These are phyloP conservation scores for Dryas octopetala DNA, from an alignment of 306 rosid species.

Conservation along the genomic window DNA sequence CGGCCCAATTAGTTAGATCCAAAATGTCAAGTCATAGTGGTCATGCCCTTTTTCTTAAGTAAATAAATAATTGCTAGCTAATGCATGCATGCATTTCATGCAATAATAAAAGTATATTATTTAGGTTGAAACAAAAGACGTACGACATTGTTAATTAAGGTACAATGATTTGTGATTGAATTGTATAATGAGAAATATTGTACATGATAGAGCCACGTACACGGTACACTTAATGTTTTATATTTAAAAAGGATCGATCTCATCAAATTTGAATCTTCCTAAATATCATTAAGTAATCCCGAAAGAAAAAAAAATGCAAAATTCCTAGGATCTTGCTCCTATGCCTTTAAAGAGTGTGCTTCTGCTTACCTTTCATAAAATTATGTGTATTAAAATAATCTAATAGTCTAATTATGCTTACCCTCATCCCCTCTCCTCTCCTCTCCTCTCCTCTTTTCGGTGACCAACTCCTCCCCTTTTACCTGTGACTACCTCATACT, in stretches of 20 bases:
- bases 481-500: no score
- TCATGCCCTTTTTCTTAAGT: background rate
- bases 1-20: background rate
- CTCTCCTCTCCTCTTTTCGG: no score
- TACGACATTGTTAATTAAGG: background rate
- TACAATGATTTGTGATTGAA: background rate
- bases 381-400: no score
- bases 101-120: background rate
- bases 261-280: background rate
- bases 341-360: no score
- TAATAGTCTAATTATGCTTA: no score
- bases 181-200: background rate
- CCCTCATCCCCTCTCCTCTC: no score
- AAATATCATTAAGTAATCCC: background rate
- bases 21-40: constrained; percentile 9
- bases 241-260: background rate
- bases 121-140: background rate
- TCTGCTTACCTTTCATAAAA: no score
- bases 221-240: no score
- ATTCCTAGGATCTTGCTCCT: no score
- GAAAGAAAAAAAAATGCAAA: background rate
- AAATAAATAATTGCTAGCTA: background rate
- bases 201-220: background rate
- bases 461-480: no score
- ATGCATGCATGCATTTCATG: constrained; percentile 1